These are phyloP conservation scores for Corrigiola litoralis DNA, from an alignment of 179 eudicot species.

Conservation along the genomic window DNA sequence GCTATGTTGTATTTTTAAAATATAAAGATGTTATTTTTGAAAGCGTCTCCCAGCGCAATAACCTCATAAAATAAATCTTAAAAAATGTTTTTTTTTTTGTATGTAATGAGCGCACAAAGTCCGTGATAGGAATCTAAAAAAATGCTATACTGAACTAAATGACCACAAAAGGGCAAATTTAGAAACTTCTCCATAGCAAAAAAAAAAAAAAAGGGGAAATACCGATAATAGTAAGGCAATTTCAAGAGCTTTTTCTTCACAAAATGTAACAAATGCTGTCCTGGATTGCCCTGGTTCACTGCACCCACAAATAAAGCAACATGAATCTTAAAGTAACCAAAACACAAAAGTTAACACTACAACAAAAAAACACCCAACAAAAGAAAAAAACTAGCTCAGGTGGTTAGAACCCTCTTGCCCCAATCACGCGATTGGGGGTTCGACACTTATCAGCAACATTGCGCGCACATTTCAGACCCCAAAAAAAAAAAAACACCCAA, in stretches of 20 bases:
- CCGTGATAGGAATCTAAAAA: too few relatives aligned
- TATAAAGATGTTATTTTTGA: too few relatives aligned
- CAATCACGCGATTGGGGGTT: too few relatives aligned
- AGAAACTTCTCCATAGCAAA: neutral
- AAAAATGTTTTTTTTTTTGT: too few relatives aligned
- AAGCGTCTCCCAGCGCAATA: too few relatives aligned
- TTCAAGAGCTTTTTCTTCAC: conserved; percentile 84
- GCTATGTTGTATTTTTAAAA: too few relatives aligned
- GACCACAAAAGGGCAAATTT: neutral
- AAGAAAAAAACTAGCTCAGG: neutral
- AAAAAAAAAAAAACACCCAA: neutral
- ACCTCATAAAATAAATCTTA: too few relatives aligned
- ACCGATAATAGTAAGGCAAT: conserved; percentile 88
- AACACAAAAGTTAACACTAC: neutral
- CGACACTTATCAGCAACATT: too few relatives aligned
- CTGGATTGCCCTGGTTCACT: conserved; percentile 52
- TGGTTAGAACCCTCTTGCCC: too few relatives aligned
- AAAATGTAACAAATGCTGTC: conserved; percentile 81
- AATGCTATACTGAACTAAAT: too few relatives aligned
- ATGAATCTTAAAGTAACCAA: conserved; percentile 4
- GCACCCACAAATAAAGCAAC: conserved; percentile 26
- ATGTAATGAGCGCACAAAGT: too few relatives aligned
- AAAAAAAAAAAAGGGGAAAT: conserved; percentile 5
- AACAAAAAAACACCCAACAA: conserved; percentile 1
- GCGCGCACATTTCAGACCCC: too few relatives aligned